phyloP scores from a whole-genome alignment of 345 rosid genomes.

The Xanthoceras sorbifolium region DNA sequence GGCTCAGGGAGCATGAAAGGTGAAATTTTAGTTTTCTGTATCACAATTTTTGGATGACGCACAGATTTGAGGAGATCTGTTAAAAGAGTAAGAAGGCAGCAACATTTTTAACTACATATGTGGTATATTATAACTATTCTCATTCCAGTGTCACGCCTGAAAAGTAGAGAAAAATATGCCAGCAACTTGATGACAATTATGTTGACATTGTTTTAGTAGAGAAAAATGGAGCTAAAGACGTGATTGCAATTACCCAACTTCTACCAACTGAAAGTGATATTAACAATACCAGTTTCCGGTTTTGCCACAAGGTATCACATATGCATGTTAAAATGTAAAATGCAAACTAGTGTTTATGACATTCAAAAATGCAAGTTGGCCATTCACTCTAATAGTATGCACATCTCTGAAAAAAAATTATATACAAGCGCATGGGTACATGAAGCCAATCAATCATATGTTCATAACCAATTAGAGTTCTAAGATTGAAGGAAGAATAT shows the following conservation, averaged over 20 bases:
- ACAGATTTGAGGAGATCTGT: conserved; percentile 3
- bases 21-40: conserved; percentile 5
- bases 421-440: not conserved
- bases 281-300: not conserved
- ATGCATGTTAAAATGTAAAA: too few species aligned
- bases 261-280: not conserved
- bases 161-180: too few species aligned
- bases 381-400: too few species aligned
- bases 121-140: not conserved
- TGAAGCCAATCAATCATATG: not conserved
- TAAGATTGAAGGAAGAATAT: too few species aligned
- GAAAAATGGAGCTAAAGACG: not conserved
- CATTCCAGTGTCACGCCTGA: not conserved
- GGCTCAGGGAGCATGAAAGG: conserved; percentile 27
- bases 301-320: not conserved
- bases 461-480: too few species aligned
- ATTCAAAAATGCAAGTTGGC: too few species aligned
- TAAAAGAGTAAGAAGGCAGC: conserved; percentile 20
- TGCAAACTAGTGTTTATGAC: not conserved
- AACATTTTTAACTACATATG: not conserved
- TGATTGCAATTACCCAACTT: too few species aligned
- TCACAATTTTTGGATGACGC: conserved; percentile 11
- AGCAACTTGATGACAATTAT: too few species aligned
- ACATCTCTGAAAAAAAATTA: too few species aligned
- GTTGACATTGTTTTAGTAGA: not conserved